phyloP scores from a whole-genome alignment of 2,329 filamentous ascomycete species.

The Sporothrix mexicana region DNA sequence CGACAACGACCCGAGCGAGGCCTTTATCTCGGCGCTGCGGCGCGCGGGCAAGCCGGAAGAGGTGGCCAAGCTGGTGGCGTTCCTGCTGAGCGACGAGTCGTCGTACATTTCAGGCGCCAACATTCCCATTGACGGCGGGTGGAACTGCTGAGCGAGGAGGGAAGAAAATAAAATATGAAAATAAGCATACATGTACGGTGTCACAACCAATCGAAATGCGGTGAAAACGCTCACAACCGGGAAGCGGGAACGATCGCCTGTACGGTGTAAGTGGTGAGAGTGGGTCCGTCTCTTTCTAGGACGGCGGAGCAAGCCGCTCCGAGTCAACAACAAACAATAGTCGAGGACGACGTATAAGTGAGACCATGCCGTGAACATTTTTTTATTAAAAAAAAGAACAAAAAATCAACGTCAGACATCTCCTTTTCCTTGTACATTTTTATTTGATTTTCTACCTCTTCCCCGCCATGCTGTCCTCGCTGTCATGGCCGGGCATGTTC shows the following conservation, averaged over 20 bases:
- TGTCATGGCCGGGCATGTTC: not conserved
- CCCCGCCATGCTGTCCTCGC: not conserved
- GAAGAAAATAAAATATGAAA: no score
- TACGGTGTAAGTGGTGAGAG: not conserved
- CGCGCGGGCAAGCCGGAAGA: not conserved
- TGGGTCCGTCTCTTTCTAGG: not conserved
- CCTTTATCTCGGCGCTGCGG: not conserved
- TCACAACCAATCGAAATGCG: no score
- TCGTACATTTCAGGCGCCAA: conserved; percentile 3
- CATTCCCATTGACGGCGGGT: conserved; percentile 2
- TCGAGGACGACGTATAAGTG: not conserved
- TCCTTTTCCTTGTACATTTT: not conserved
- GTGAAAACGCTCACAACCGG: not conserved
- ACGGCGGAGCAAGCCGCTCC: not conserved
- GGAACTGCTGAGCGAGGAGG: not conserved
- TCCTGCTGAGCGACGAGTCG: not conserved
- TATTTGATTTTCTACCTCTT: not conserved
- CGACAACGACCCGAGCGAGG: conserved; percentile 7
- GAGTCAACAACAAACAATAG: not conserved
- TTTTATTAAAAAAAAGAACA: no score
- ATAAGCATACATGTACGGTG: no score
- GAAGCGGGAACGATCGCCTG: not conserved
- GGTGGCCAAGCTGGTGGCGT: not conserved
- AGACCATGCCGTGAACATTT: no score
- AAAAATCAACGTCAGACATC: no score